Evolutionary conservation across 192 early-diverging fungal species (phyloP).

Genomic region (Neocallimastix lanati): DNA sequence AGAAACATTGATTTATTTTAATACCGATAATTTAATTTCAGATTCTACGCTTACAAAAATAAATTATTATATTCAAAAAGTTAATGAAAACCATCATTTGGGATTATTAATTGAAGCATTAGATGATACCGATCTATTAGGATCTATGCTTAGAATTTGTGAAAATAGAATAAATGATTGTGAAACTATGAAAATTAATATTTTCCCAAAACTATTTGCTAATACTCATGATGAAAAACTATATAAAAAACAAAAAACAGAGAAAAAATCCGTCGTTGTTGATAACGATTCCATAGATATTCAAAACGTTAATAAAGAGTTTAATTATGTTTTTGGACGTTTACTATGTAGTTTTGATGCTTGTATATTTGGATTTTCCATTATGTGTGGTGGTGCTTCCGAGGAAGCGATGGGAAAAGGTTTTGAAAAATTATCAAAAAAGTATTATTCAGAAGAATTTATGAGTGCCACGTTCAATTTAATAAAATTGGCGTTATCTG

Average conservation of each 20-base stretch:
- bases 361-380: not conserved
- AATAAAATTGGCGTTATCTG: not conserved
- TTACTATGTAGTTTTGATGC: not conserved
- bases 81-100: not conserved
- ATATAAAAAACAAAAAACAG: not conserved
- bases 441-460: not conserved
- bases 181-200: not conserved
- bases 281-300: not conserved
- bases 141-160: not conserved
- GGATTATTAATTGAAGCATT: not conserved
- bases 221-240: not conserved
- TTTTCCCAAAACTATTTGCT: not conserved
- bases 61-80: not conserved
- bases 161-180: not conserved
- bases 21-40: not conserved
- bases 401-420: not conserved
- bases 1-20: not conserved
- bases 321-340: not conserved
- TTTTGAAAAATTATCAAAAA: not conserved
- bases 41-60: not conserved
- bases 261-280: not conserved
- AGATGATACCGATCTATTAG: not conserved
- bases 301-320: not conserved
- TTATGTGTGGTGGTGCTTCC: not conserved
- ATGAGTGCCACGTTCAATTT: not conserved